Percentiles rank a stretch among this genome's conserved stretches.
Conservation (phyloP, 1,139 yeast genomes). For the Diutina ranongensis region DNA sequence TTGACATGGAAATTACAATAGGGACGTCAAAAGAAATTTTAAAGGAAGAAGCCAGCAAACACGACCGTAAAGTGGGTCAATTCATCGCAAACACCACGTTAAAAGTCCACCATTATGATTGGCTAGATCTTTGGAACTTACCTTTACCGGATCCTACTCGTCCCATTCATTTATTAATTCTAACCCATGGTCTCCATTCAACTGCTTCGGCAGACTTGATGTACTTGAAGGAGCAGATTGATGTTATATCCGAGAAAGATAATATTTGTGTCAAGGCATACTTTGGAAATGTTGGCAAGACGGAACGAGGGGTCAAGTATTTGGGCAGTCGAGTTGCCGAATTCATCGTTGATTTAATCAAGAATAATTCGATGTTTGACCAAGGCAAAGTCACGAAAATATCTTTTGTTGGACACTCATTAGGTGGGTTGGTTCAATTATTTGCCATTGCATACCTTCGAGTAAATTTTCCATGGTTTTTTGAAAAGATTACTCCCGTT, state of each 20-base stretch:
- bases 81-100: conserved; percentile 8
- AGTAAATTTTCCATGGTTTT: conserved; percentile 62
- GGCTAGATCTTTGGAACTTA: conserved; percentile 64
- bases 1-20: conserved; percentile 58
- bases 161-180: conserved; percentile 61
- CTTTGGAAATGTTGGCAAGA: conserved; percentile 75
- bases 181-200: conserved; percentile 90
- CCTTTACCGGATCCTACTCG: conserved; percentile 32
- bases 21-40: conserved; percentile 39
- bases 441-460: conserved; percentile 81
- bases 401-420: conserved; percentile 84
- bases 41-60: conserved; percentile 23
- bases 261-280: conserved; percentile 66
- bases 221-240: conserved; percentile 74
- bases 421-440: conserved; percentile 86
- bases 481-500: conserved; percentile 54
- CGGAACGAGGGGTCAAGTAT: conserved; percentile 84
- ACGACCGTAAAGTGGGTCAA: conserved; percentile 13
- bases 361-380: conserved; percentile 19
- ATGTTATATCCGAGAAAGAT: conserved; percentile 26
- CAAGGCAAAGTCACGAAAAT: conserved; percentile 37
- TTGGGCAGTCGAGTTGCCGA: conserved; percentile 79
- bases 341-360: conserved; percentile 50
- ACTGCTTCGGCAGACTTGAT: conserved; percentile 84
- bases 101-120: conserved; percentile 42